A percentile compares a stretch with the other conserved stretches of the same genome.
phyloP scores from a whole-genome alignment of 352 stramenopile species.

The Phytophthora citrophthora region DNA sequence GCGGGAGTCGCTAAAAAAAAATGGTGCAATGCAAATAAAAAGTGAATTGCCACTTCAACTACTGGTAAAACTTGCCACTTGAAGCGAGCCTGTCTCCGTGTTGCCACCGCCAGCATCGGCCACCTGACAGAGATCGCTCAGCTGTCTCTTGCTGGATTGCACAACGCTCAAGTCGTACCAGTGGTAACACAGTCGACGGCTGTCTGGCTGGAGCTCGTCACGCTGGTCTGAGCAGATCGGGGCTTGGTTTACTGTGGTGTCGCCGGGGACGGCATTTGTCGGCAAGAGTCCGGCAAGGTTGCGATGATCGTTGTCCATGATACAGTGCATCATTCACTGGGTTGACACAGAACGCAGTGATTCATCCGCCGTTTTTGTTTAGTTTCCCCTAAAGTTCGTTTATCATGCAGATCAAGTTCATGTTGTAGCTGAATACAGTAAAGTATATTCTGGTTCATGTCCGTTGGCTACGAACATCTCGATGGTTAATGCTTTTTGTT shows the following conservation, averaged over 20 bases:
- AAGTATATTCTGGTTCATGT: neutral
- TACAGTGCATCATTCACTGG: neutral
- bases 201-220: conserved; percentile 11
- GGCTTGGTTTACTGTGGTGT: neutral
- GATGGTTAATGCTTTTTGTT: neutral
- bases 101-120: neutral
- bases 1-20: neutral
- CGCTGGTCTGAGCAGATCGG: conserved; percentile 5
- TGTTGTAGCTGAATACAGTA: too few species aligned
- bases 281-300: neutral
- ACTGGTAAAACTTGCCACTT: conserved; percentile 3
- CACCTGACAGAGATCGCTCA: conserved; percentile 6
- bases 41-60: conserved; percentile 1
- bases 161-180: conserved; percentile 2
- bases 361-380: too few species aligned
- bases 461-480: conserved; percentile 3
- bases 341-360: conserved; percentile 19
- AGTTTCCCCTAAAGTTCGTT: neutral
- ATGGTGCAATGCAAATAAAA: neutral
- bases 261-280: too few species aligned
- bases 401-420: too few species aligned
- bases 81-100: neutral
- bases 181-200: too few species aligned
- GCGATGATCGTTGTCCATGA: neutral
- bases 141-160: conserved; percentile 30